Conservation (phyloP, 2,329 filamentous ascomycete species). For the Aspergillus sp. region DNA sequence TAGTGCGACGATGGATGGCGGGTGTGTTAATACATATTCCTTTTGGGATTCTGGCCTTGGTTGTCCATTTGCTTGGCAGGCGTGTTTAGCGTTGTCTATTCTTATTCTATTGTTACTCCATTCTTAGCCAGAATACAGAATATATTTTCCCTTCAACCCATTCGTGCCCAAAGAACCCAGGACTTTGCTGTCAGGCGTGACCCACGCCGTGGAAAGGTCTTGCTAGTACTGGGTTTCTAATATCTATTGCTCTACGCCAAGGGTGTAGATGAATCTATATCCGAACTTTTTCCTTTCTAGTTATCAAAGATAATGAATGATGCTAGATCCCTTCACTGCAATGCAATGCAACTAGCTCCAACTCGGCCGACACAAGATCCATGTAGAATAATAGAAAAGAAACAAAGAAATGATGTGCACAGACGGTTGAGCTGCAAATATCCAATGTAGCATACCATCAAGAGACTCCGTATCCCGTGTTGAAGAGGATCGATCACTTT, state of each 20-base stretch:
- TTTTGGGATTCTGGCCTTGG: background rate
- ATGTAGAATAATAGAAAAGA: background rate
- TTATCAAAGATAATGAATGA: background rate
- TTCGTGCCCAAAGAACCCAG: too few relatives aligned
- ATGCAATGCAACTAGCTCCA: background rate
- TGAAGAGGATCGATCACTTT: slow-evolving; percentile 24
- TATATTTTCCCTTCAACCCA: background rate
- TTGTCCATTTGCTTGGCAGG: background rate
- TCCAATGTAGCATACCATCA: slow-evolving; percentile 4
- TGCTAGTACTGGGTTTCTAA: too few relatives aligned
- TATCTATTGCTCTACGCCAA: too few relatives aligned
- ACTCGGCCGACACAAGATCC: background rate
- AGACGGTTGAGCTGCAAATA: slow-evolving; percentile 7
- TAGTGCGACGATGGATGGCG: background rate
- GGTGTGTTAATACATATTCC: background rate
- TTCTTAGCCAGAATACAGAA: background rate
- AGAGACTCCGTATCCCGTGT: slow-evolving; percentile 26
- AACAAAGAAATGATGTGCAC: background rate
- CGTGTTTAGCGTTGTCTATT: background rate
- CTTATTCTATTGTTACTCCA: background rate
- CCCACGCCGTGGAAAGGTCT: too few relatives aligned
- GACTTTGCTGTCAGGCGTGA: too few relatives aligned
- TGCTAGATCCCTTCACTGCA: background rate
- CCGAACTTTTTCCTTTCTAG: too few relatives aligned
- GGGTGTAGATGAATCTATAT: too few relatives aligned